Evolutionary conservation across 2,329 filamentous ascomycete genomes (phyloP).

Genomic region (Aspergillus tamarii): DNA sequence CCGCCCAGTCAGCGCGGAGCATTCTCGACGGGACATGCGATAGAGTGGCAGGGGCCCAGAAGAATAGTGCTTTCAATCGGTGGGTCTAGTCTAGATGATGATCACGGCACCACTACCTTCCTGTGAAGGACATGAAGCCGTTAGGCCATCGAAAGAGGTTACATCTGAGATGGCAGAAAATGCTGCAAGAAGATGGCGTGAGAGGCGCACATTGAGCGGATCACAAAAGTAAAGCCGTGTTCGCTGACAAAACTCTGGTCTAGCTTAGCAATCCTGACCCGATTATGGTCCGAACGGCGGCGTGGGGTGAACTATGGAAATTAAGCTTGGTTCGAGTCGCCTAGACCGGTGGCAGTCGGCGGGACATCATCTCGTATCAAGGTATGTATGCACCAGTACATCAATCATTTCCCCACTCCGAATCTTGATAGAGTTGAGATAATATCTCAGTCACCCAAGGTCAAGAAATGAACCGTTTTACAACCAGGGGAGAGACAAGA

Average conservation of each 20-base stretch:
- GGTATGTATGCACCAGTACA: background rate
- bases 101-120: constrained; percentile 23
- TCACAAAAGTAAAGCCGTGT: background rate
- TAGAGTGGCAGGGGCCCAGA: background rate
- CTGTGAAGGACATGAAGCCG: constrained; percentile 19
- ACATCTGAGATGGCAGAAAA: constrained; percentile 6
- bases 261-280: constrained; percentile 11
- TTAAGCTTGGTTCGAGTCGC: constrained; percentile 6
- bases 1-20: constrained; percentile 31
- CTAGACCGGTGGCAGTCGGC: constrained; percentile 1
- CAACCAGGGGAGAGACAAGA: background rate
- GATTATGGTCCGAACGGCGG: background rate
- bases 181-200: constrained; percentile 3
- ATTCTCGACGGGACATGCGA: constrained; percentile 36
- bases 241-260: constrained; percentile 18
- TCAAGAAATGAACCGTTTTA: background rate
- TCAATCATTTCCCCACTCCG: background rate
- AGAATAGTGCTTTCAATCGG: constrained; percentile 9
- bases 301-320: background rate
- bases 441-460: background rate
- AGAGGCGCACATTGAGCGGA: background rate
- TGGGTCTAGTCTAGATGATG: constrained; percentile 10
- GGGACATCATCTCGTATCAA: background rate
- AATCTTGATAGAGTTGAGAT: background rate
- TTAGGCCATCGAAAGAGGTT: constrained; percentile 26